Percentiles rank a stretch among this genome's conserved stretches.
Conservation (phyloP, 192 early-diverging fungal genomes). For the Kappamyces sp. region DNA sequence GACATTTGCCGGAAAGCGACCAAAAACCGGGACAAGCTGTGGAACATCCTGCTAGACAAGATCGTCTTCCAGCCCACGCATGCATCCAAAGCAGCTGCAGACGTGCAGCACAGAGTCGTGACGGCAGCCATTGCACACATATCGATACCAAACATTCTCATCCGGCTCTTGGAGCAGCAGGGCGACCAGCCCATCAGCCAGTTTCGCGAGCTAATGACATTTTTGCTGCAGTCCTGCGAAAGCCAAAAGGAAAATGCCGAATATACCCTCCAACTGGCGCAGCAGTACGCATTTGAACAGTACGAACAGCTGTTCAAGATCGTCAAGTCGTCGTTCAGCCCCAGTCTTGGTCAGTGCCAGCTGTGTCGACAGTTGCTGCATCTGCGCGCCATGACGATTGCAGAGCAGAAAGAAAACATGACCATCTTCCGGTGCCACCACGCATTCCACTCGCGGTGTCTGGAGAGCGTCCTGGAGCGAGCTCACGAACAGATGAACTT, state of each 20-base stretch:
- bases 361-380: conserved; percentile 37
- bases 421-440: conserved; percentile 39
- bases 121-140: neutral
- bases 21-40: too few species aligned
- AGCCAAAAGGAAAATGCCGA: conserved; percentile 3
- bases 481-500: neutral
- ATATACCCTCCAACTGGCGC: neutral
- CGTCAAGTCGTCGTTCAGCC: conserved; percentile 19
- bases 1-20: too few species aligned
- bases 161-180: neutral
- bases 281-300: conserved; percentile 3
- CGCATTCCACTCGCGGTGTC: conserved; percentile 37
- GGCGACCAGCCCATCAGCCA: neutral
- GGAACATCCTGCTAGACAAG: neutral
- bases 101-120: neutral
- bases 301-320: conserved; percentile 3
- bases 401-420: conserved; percentile 25
- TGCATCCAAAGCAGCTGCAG: neutral
- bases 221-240: neutral
- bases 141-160: conserved; percentile 6
- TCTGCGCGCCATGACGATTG: conserved; percentile 27
- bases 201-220: neutral
- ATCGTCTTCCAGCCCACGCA: neutral
- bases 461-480: conserved; percentile 26
- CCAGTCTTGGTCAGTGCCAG: conserved; percentile 38